Evolutionary conservation across 2,329 filamentous ascomycete genomes (phyloP).

Genomic region (Diaporthe amygdali): DNA sequence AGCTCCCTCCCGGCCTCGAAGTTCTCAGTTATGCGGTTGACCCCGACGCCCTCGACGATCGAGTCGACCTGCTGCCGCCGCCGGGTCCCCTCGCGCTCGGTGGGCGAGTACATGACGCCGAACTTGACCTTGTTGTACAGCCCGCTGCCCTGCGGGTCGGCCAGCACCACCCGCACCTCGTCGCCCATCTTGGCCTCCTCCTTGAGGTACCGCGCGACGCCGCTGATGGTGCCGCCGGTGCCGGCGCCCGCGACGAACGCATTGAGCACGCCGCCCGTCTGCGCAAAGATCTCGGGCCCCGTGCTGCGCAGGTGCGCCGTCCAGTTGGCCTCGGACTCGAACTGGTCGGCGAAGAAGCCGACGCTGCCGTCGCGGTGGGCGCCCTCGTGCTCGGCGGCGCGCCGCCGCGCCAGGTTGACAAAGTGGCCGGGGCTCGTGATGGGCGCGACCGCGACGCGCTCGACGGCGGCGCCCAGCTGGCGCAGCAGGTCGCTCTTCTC

Average conservation of each 20-base stretch:
- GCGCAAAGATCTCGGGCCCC: constrained; percentile 85
- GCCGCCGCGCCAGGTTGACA: constrained; percentile 84
- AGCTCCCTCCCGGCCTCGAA: constrained; percentile 87
- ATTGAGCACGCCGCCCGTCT: constrained; percentile 76
- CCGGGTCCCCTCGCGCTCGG: constrained; percentile 89
- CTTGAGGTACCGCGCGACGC: constrained; percentile 84
- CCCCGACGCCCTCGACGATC: constrained; percentile 93
- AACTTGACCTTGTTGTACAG: constrained; percentile 90
- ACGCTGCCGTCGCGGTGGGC: constrained; percentile 64
- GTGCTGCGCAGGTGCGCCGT: constrained; percentile 81
- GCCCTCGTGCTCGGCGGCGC: constrained; percentile 76
- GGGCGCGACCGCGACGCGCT: constrained; percentile 86
- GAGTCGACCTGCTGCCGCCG: constrained; percentile 91
- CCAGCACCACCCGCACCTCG: constrained; percentile 75
- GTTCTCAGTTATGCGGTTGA: constrained; percentile 93
- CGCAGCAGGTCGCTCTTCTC: constrained; percentile 91
- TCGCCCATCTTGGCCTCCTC: constrained; percentile 61
- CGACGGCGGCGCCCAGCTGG: constrained; percentile 90
- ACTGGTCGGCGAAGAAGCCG: constrained; percentile 96
- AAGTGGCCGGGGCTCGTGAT: constrained; percentile 95
- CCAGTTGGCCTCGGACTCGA: constrained; percentile 91
- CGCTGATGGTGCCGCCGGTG: constrained; percentile 91
- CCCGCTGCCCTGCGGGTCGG: constrained; percentile 93
- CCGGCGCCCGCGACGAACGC: constrained; percentile 94
- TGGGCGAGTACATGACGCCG: constrained; percentile 93